Evolutionary conservation across 2,329 filamentous ascomycete genomes (phyloP), one percentile per base, ranked within the genome.

Genomic region (Colletotrichum graminicola): DNA sequence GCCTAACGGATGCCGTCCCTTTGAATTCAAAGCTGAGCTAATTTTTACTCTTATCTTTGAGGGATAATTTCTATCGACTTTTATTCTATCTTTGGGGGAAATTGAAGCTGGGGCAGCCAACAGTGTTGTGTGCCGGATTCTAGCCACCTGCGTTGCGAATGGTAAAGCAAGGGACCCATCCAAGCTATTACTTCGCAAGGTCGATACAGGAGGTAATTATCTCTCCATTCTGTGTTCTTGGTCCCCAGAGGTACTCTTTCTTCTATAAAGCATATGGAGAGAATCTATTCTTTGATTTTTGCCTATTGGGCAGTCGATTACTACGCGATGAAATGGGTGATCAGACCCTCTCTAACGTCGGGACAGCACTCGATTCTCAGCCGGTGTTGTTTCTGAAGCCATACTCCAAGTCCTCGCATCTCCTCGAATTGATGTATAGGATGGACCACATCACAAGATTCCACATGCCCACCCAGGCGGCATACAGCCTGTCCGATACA

Each of bases 381-480:
- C 6, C 2, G 2, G 10, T 11, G 21, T 54, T 5, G 26, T 26
- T 54, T 18, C 7, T 10, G 29, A 7, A 56, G 10, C 54, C 5
- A 21, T 23, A 3, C 2, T 8, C n/a, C 6, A 14, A 14, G 12
- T 36, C 14, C 16, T 16, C 5, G 2, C 6, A 34, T 6, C 29
- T 0, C 2, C 41, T 12, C n/a, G 5, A 6, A 7, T 26, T 12
- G 0, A 43, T 32, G 2, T 14, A 26, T 1, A 32, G 1, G 3
- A 60, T 60, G 39, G 2, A 32, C 29, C 56, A 32, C 3, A 26
- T 18, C 1, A 14, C 39, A 18, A 5, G 39, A 7, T 21, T 8
- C 23, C 6, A 47, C 8, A 32, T 12, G 16, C 26, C 23, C 3
- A 21, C 26, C 0, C 23, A 47, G 23, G 21, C 10, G 26, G 29